A percentile compares a stretch with the other conserved stretches of the same genome.
These are phyloP conservation scores for Chytriomyces sp. DNA, from an alignment of 192 early-diverging fungal genomes.

Conservation along the genomic window DNA sequence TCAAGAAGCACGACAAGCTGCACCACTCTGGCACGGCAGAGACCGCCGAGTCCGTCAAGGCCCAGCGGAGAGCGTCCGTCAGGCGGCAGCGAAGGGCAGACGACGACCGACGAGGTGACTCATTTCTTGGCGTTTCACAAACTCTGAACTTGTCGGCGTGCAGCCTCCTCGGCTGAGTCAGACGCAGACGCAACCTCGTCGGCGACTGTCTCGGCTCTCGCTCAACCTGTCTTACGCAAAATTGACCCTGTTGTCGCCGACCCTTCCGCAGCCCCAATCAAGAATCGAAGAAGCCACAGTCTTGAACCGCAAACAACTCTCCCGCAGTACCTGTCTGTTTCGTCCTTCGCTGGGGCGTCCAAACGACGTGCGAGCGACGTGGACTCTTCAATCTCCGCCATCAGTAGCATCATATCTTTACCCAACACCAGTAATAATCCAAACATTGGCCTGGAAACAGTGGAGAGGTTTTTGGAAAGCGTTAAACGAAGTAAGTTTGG, in stretches of 20 bases:
- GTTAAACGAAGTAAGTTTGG: background rate
- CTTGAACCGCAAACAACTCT: no score
- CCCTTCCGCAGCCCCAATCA: no score
- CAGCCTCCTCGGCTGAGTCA: background rate
- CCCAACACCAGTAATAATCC: no score
- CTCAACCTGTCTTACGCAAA: no score
- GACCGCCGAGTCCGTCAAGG: background rate
- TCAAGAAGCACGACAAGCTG: constrained; percentile 91
- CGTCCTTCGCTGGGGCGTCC: no score
- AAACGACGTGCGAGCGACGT: no score
- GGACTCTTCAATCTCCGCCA: no score
- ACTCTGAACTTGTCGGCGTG: background rate
- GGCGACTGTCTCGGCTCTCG: no score
- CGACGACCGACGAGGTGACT: background rate
- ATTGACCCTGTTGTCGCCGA: no score
- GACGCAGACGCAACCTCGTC: background rate
- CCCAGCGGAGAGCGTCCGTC: background rate
- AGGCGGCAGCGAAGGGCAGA: background rate
- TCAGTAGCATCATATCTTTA: no score
- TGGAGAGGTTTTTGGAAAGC: background rate
- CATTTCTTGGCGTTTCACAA: background rate
- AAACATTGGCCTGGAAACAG: background rate
- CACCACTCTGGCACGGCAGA: constrained; percentile 50
- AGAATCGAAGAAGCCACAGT: no score
- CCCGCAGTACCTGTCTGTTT: no score